Conservation (phyloP, 257 asterid species). For the Dorcoceras hygrometricum region DNA sequence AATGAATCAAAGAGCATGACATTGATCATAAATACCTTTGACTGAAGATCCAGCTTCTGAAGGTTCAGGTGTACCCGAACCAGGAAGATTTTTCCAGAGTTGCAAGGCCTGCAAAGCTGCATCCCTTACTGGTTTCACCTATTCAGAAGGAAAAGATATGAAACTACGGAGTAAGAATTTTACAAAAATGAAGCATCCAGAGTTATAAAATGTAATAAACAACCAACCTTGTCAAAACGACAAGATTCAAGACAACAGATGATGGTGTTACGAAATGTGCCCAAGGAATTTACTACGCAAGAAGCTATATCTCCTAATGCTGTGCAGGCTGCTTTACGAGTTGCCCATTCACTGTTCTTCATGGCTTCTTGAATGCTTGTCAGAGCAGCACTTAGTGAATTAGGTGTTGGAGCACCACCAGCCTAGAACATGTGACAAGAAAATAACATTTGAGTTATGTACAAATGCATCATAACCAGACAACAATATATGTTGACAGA, state of each 20-base stretch:
- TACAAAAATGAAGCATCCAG: conserved; percentile 21
- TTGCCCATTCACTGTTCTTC: conserved; percentile 83
- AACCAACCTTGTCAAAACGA: conserved; percentile 86
- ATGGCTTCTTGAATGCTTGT: conserved; percentile 80
- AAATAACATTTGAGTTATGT: conserved; percentile 10
- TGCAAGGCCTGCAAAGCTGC: conserved; percentile 85
- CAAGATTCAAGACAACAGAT: conserved; percentile 82
- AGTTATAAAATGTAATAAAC: conserved; percentile 17
- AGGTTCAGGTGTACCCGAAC: conserved; percentile 71
- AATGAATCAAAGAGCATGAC: conserved; percentile 24
- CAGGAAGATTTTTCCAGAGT: conserved; percentile 76
- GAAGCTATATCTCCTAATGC: conserved; percentile 91
- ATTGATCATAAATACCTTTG: conserved; percentile 47
- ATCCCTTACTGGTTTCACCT: conserved; percentile 97
- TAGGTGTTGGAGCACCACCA: conserved; percentile 73
- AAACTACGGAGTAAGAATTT: conserved; percentile 29
- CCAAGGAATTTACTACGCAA: conserved; percentile 60
- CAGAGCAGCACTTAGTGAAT: conserved; percentile 62
- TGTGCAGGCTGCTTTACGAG: conserved; percentile 84
- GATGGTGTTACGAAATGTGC: conserved; percentile 63
- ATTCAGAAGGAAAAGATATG: conserved; percentile 21
- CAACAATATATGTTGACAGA: background rate
- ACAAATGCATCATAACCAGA: background rate
- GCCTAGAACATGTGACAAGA: conserved; percentile 55
- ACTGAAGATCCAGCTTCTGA: conserved; percentile 88